phyloP scores from a whole-genome alignment of 2,329 filamentous ascomycete species.

The Paradendryphiella salina region DNA sequence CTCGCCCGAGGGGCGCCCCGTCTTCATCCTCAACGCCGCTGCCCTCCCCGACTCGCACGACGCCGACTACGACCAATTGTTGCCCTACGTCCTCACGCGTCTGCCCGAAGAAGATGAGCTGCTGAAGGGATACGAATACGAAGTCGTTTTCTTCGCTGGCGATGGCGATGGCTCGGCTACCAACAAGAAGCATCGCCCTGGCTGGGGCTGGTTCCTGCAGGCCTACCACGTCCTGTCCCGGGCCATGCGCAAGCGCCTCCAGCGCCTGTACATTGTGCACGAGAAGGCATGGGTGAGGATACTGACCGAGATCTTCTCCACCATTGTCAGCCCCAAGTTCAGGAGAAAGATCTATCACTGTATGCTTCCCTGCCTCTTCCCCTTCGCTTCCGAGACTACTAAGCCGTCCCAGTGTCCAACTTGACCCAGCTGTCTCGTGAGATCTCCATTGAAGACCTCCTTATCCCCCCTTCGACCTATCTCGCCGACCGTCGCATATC shows the following conservation, averaged over 20 bases:
- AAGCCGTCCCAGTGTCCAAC: constrained; percentile 49
- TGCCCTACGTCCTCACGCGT: constrained; percentile 59
- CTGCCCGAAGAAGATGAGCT: constrained; percentile 61
- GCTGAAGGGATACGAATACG: constrained; percentile 58
- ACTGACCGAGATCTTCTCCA: constrained; percentile 60
- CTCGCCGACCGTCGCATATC: constrained; percentile 57
- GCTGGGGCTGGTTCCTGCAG: constrained; percentile 61
- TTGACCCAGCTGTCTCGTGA: constrained; percentile 55
- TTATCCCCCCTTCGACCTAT: constrained; percentile 59
- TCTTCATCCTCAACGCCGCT: constrained; percentile 60
- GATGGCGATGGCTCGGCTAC: constrained; percentile 53
- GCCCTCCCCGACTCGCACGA: constrained; percentile 60
- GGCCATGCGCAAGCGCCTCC: constrained; percentile 59
- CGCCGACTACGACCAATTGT: constrained; percentile 58
- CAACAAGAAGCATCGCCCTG: constrained; percentile 54
- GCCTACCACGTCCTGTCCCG: constrained; percentile 60
- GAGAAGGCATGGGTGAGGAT: constrained; percentile 61
- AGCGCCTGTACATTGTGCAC: constrained; percentile 61
- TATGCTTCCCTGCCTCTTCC: constrained; percentile 30
- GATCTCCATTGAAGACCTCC: constrained; percentile 56
- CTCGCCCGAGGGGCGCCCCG: constrained; percentile 54
- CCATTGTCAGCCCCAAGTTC: constrained; percentile 61
- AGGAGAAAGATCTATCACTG: constrained; percentile 60
- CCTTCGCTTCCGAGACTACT: constrained; percentile 6
- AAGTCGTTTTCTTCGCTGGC: constrained; percentile 62